Conservation (phyloP, 2,329 filamentous ascomycete genomes). For the Alternaria ventricosa region DNA sequence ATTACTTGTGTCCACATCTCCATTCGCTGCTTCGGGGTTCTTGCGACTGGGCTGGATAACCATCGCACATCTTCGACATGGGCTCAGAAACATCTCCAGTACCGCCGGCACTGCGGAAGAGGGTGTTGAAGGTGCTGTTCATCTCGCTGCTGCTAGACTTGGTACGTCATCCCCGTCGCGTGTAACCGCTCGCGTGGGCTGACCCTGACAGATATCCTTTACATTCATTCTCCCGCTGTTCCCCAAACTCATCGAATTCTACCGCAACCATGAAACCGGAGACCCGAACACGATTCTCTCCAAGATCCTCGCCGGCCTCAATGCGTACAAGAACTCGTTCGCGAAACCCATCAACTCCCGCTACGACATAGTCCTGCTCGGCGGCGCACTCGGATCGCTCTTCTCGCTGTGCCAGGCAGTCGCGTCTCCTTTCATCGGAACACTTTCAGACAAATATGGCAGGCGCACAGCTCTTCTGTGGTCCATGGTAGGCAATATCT, state of each 20-base stretch:
- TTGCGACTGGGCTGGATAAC: constrained; percentile 1
- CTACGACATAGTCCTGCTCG: constrained; percentile 95
- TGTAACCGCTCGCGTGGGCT: constrained; percentile 10
- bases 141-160: constrained; percentile 88
- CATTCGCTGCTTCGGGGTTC: background rate
- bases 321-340: constrained; percentile 94
- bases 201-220: constrained; percentile 80
- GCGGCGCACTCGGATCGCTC: constrained; percentile 89
- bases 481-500: constrained; percentile 91
- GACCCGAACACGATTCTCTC: constrained; percentile 71
- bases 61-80: constrained; percentile 17
- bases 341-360: constrained; percentile 90
- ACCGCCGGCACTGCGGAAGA: constrained; percentile 67
- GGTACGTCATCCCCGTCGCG: constrained; percentile 60
- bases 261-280: constrained; percentile 80
- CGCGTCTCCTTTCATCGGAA: constrained; percentile 89
- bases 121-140: constrained; percentile 85
- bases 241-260: constrained; percentile 94
- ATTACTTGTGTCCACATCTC: constrained; percentile 16
- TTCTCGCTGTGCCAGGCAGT: constrained; percentile 93
- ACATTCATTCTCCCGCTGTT: constrained; percentile 98
- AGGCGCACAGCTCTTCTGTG: constrained; percentile 84
- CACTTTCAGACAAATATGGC: constrained; percentile 85
- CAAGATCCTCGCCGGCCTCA: constrained; percentile 79
- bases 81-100: constrained; percentile 42